Conservation (phyloP, 768 basidiomycete genomes). For the Polyporus arcularius region DNA sequence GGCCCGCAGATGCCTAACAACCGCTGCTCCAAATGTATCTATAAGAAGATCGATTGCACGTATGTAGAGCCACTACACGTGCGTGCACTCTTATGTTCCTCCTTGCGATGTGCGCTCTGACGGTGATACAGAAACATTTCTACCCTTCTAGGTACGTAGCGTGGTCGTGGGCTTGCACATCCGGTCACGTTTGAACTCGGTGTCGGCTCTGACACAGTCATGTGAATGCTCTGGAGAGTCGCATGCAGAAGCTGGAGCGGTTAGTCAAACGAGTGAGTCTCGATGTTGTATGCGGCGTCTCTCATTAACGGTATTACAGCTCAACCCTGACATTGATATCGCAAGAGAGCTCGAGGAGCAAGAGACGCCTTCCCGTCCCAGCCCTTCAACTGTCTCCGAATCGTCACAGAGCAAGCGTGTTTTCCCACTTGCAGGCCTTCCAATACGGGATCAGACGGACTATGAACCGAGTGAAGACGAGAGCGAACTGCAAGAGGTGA, state of each 20-base stretch:
- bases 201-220: slow-evolving; percentile 1
- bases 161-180: too few species aligned
- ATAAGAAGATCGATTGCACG: slow-evolving; percentile 61
- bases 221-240: slow-evolving; percentile 28
- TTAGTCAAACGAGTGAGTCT: slow-evolving; percentile 23
- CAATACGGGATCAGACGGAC: neutral
- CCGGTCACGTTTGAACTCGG: too few species aligned
- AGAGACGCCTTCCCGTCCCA: too few species aligned
- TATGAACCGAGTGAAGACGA: neutral
- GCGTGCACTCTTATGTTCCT: slow-evolving; percentile 6
- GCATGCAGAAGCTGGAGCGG: slow-evolving; percentile 30
- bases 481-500: neutral
- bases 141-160: too few species aligned
- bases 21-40: slow-evolving; percentile 62
- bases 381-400: too few species aligned
- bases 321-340: neutral
- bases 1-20: slow-evolving; percentile 66
- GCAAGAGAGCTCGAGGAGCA: neutral
- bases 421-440: neutral
- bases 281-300: too few species aligned
- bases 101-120: too few species aligned
- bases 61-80: slow-evolving; percentile 74
- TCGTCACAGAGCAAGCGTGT: too few species aligned
- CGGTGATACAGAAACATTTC: too few species aligned
- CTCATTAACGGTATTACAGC: neutral